Evolutionary conservation across 2,329 filamentous ascomycete genomes (phyloP).

Genomic region (Colletotrichum phormii): DNA sequence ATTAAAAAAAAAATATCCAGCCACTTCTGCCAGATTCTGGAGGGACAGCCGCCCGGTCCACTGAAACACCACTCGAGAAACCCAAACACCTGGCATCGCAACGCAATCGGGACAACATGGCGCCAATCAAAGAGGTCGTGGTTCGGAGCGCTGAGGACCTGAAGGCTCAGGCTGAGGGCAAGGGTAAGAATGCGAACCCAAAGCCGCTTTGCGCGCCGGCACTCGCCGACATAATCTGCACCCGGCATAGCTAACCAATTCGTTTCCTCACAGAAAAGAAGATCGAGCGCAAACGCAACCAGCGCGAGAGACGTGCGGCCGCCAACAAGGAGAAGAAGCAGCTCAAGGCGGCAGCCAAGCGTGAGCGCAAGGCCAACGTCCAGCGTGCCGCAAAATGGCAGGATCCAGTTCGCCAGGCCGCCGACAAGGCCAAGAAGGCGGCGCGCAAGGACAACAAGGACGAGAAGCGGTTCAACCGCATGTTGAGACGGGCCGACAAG

Average conservation of each 20-base stretch:
- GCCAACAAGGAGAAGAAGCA: slow-evolving; percentile 51
- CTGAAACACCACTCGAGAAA: not conserved
- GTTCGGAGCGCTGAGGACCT: slow-evolving; percentile 36
- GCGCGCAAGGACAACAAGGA: slow-evolving; percentile 44
- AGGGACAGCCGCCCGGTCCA: too few relatives aligned
- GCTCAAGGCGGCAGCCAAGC: slow-evolving; percentile 51
- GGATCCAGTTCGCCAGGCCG: slow-evolving; percentile 44
- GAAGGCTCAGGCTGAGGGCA: slow-evolving; percentile 9
- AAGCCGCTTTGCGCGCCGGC: not conserved
- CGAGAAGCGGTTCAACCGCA: slow-evolving; percentile 52
- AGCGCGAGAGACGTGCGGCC: slow-evolving; percentile 42
- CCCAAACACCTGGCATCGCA: not conserved
- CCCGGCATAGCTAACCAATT: not conserved
- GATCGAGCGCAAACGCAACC: slow-evolving; percentile 42
- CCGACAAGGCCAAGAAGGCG: slow-evolving; percentile 46
- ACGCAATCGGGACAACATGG: not conserved
- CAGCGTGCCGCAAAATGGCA: slow-evolving; percentile 48
- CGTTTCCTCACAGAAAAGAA: slow-evolving; percentile 43
- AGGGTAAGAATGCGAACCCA: slow-evolving; percentile 12
- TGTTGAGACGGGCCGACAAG: slow-evolving; percentile 53
- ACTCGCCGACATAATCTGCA: not conserved
- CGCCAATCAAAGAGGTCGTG: not conserved
- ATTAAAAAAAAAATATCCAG: not conserved
- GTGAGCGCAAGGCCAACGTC: slow-evolving; percentile 50
- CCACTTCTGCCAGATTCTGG: not conserved